Evolutionary conservation across 306 rosid species (phyloP).

Genomic region (Medicago truncatula): MtrunA17r5.0-ANR NC_053046.1:29396001-29396500

Average conservation of each 20-base stretch:
- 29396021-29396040: neutral
- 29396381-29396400: conserved; percentile 18
- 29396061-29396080: neutral
- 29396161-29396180: conserved; percentile 91
- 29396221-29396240: conserved; percentile 69
- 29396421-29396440: conserved; percentile 90
- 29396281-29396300: neutral
- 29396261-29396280: neutral
- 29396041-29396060: conserved; percentile 12
- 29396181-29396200: conserved; percentile 95
- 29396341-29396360: neutral
- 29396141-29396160: conserved; percentile 93
- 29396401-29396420: conserved; percentile 98
- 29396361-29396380: neutral
- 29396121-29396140: conserved; percentile 80
- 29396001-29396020: conserved; percentile 38
- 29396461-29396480: conserved; percentile 81
- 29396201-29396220: conserved; percentile 96
- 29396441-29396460: conserved; percentile 93
- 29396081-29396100: conserved; percentile 27
- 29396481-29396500: conserved; percentile 80
- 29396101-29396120: conserved; percentile 73
- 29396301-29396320: neutral
- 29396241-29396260: neutral
- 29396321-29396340: neutral